A percentile compares a stretch with the other conserved stretches of the same genome.
Conservation (phyloP, 179 eudicot genomes). For the Heliamphora pulchella region DNA sequence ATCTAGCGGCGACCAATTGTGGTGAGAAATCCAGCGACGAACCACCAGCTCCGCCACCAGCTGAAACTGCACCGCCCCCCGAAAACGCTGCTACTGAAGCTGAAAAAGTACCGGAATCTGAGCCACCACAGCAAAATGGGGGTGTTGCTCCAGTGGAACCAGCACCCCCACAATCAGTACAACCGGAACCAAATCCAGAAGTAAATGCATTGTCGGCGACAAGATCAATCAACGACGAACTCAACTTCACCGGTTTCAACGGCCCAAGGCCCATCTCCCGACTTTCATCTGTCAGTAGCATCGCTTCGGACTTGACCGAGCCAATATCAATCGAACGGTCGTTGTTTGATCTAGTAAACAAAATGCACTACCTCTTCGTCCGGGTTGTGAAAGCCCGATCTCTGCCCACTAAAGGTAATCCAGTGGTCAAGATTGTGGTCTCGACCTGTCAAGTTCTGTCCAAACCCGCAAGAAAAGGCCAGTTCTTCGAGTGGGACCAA, state of each 20-base stretch:
- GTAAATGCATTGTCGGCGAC: conserved; percentile 38
- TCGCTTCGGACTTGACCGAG: conserved; percentile 53
- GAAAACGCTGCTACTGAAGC: conserved; percentile 13
- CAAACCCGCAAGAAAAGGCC: conserved; percentile 58
- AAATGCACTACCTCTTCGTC: conserved; percentile 92
- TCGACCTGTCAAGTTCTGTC: conserved; percentile 51
- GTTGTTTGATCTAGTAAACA: conserved; percentile 78
- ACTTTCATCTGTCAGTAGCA: conserved; percentile 41
- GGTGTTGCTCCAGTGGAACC: conserved; percentile 18
- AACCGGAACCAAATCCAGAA: conserved; percentile 16
- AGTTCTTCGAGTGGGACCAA: conserved; percentile 83
- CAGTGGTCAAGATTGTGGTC: conserved; percentile 60
- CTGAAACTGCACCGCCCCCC: conserved; percentile 24
- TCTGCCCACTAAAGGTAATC: conserved; percentile 57
- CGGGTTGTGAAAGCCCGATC: conserved; percentile 74
- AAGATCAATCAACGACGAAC: conserved; percentile 31
- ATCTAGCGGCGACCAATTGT: not conserved
- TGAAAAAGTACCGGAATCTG: conserved; percentile 11
- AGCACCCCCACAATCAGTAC: not conserved
- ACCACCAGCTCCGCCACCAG: conserved; percentile 16
- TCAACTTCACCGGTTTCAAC: conserved; percentile 27
- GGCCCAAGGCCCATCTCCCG: conserved; percentile 39
- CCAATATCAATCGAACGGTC: conserved; percentile 49
- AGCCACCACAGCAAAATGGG: conserved; percentile 15
- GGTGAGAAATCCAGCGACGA: conserved; percentile 21